Evolutionary conservation across 2,329 filamentous ascomycete genomes (phyloP).

Genomic region (Cryphonectria nitschkei): DNA sequence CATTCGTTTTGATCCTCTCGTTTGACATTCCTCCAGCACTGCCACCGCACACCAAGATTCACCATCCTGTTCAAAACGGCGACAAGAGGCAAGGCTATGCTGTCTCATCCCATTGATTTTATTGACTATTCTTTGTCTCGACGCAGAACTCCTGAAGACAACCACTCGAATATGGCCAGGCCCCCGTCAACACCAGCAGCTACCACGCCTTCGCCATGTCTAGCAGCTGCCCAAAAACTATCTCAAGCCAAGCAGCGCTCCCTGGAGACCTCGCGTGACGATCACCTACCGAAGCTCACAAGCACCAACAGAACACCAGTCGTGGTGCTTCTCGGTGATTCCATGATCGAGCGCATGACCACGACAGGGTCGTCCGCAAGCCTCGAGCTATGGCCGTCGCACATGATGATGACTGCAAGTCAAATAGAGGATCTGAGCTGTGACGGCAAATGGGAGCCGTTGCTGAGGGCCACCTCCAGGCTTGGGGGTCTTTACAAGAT

Average conservation of each 20-base stretch:
- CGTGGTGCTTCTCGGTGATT: constrained; percentile 32
- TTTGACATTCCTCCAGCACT: neutral
- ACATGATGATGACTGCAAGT: constrained; percentile 6
- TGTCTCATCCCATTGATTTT: neutral
- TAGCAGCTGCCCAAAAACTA: neutral
- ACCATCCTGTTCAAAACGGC: too few relatives aligned
- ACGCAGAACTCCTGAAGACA: too few relatives aligned
- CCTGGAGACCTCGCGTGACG: neutral
- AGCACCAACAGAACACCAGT: neutral
- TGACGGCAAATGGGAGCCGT: neutral
- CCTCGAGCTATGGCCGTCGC: constrained; percentile 30
- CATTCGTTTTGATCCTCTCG: neutral
- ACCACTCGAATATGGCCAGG: neutral
- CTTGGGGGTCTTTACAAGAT: neutral
- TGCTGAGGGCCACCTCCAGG: neutral
- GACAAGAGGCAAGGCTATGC: too few relatives aligned
- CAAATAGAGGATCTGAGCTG: neutral
- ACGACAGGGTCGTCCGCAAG: constrained; percentile 29
- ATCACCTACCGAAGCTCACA: neutral
- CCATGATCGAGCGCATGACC: constrained; percentile 34
- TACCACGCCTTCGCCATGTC: too few relatives aligned
- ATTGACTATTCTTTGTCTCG: neutral
- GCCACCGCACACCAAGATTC: neutral
- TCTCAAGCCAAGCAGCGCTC: constrained; percentile 9
- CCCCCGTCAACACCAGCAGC: neutral